Base-by-base conservation (phyloP, 2,329 filamentous ascomycete species). In the Aspergillus intermedius region DNA sequence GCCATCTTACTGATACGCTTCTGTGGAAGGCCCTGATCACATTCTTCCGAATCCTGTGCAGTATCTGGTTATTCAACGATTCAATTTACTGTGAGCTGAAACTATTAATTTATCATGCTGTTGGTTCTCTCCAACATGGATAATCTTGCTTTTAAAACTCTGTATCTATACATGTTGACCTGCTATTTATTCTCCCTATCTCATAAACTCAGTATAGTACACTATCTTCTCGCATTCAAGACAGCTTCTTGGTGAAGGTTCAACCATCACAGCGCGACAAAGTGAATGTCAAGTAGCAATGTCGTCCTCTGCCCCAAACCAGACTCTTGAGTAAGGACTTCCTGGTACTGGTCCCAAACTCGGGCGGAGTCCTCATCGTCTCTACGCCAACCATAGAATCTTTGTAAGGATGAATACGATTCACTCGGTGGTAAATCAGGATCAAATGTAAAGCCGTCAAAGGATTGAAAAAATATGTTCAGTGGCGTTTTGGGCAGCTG, bases 281-380 rank as follows among this genome's bases (percentile, higher is more conserved):
- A 51, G 47, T 23, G 49, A 45, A 49, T 51, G 49, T 43, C 49
- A 51, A n/a, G 47, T 34, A 17, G 35, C 23, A 22, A 51, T 34
- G 42, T 49, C 43, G 19, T 51, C 42, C 39, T 51, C 49, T 32
- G 46, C 13, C 21, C 49, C 49, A 51, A 51, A 51, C 42, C 47
- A 51, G 22, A 51, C 42, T 51, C 43, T 17, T 51, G 30, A 37
- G 42, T 46, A 40, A 51, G 49, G 13, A 47, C 47, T 15, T 35
- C 44, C 28, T 51, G 49, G 42, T 50, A 51, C 10, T 19, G 28
- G 47, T 48, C 37, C 47, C 47, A 49, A 32, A 19, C 40, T 42
- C n/a, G 5, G 22, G 9, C 19, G 1, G 40, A 42, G 40, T 42
- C 19, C 19, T 13, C 5, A 42, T 42, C 19, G 19, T 19, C 40